Percentiles rank a stretch among this genome's conserved stretches.
Conservation (phyloP, 495 filamentous ascomycete genomes). For the Amphirosellinia nigrospora region DNA sequence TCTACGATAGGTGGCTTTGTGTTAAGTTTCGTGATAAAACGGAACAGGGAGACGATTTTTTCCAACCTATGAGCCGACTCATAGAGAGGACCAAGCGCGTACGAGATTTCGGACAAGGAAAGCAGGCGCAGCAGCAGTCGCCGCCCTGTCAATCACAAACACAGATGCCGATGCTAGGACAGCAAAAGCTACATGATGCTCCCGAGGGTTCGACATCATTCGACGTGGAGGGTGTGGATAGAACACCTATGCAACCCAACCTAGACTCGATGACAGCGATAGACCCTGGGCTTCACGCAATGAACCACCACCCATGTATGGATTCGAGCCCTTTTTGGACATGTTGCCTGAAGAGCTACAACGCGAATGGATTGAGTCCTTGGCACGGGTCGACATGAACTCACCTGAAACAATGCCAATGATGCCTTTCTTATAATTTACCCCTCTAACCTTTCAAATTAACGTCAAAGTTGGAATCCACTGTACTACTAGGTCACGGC, state of each 20-base stretch:
- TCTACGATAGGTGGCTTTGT: constrained; percentile 21
- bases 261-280: neutral
- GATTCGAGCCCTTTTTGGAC: constrained; percentile 14
- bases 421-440: constrained; percentile 2
- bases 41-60: constrained; percentile 21
- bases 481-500: neutral
- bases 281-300: neutral
- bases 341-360: constrained; percentile 18
- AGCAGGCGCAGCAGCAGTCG: neutral
- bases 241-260: neutral
- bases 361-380: constrained; percentile 20
- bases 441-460: no score
- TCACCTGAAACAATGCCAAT: neutral
- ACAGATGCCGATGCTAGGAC: neutral
- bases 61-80: constrained; percentile 20
- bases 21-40: constrained; percentile 15
- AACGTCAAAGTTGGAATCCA: neutral
- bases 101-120: constrained; percentile 10
- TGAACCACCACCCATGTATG: neutral
- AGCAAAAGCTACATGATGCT: neutral
- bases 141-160: constrained; percentile 2
- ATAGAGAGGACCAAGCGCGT: constrained; percentile 17
- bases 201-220: neutral
- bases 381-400: neutral
- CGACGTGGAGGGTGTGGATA: neutral